Base-by-base conservation (phyloP, 495 filamentous ascomycete species). In the Penicillium cataractarum region DNA sequence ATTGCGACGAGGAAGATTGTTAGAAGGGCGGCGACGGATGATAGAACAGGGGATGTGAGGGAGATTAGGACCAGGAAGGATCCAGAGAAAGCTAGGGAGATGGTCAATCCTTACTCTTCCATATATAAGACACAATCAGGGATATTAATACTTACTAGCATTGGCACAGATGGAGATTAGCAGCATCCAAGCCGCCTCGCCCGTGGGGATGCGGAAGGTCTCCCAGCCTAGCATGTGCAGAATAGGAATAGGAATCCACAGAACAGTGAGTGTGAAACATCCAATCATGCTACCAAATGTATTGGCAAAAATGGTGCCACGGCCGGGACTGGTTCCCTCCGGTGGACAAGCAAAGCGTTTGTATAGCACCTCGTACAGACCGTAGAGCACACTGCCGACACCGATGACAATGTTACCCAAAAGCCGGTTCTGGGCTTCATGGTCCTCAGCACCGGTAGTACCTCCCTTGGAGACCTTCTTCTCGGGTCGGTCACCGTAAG, bases 1-100 rank as follows among this genome's bases (percentile, higher is more conserved):
- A 97, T 82, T 0, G 94, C 94, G 2, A 99, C 94, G 55, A 97
- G 84, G 81, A 99, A 97, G 65, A 99, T 98, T 17, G 95, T 98
- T 29, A 99, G 83, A 44, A 99, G 83, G 6, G 92, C 92, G 6
- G 95, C 95, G 8, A 99, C 95, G 17, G 89, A 92, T 58, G 89
- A 93, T 6, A 99, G 81, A 8, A 99, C 95, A 4, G 95, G 95
- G 19, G 89, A 92, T 3, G 95, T 99, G 10, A 99, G 83, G 10
- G 87, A 91, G 60, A 99, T 98, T 19, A 99, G 83, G 24, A 96
- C 89, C 17, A 99, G 82, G 78, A 99, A 98, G 29, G 87, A 90
- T n/a, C 95, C 95, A 13, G 92, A 92, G 75, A 99, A 99, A 22
- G 80, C 84, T 86, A 19, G 32, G 68, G 15, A 24, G 55, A 70